Conservation (phyloP, 257 asterid genomes). For the Lycium barbarum region DNA sequence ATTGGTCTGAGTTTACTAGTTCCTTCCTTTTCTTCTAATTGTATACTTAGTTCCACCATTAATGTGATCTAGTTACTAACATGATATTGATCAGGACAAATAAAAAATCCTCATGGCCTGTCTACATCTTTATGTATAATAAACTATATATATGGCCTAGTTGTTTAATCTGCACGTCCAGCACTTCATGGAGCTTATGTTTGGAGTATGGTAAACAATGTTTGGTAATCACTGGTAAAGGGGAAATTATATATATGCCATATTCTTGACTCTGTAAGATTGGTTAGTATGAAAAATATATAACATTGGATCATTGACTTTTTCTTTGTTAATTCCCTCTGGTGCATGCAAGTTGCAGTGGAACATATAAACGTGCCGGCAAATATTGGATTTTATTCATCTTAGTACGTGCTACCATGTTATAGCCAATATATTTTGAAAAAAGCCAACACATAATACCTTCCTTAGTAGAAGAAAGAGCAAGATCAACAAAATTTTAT, state of each 20-base stretch:
- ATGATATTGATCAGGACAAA: background rate
- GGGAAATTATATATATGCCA: background rate
- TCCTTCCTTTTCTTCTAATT: background rate
- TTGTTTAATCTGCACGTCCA: background rate
- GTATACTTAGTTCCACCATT: background rate
- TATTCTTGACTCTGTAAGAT: background rate
- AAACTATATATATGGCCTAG: background rate
- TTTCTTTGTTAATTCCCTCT: background rate
- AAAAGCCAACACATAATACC: background rate
- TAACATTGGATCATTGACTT: background rate
- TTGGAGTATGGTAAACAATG: background rate
- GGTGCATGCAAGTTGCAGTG: background rate
- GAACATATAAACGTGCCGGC: background rate
- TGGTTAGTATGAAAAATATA: background rate
- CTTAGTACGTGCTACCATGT: constrained; percentile 44
- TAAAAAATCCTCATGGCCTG: background rate
- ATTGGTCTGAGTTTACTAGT: background rate
- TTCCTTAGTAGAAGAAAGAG: constrained; percentile 10
- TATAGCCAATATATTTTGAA: background rate
- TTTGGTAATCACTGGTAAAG: background rate
- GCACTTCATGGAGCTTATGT: background rate
- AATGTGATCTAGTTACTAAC: background rate
- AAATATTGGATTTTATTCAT: background rate
- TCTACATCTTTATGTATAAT: background rate
- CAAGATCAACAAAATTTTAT: background rate